Evolutionary conservation across 306 rosid genomes (phyloP).

Genomic region (Rosa lucieae): DNA sequence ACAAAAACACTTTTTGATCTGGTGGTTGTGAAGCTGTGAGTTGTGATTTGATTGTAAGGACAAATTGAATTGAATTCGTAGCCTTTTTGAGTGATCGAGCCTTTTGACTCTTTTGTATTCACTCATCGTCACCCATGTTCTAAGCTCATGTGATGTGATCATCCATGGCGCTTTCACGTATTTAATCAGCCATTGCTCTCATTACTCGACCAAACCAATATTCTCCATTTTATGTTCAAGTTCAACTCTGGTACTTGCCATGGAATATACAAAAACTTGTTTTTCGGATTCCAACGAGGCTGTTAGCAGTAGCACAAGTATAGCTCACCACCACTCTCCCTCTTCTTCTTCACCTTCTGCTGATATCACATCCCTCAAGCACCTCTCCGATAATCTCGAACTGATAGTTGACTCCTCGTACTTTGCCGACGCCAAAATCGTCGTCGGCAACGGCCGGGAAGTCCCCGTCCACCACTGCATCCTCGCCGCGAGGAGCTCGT

Average conservation of each 20-base stretch:
- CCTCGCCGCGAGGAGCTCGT: conserved; percentile 48
- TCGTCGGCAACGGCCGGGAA: conserved; percentile 26
- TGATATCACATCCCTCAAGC: conserved; percentile 26
- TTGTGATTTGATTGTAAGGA: background rate
- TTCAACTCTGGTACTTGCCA: background rate
- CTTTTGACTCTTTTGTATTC: conserved; percentile 1
- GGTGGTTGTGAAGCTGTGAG: background rate
- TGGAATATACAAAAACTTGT: conserved; percentile 22
- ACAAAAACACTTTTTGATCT: background rate
- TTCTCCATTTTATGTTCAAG: background rate
- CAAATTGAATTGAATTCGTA: background rate
- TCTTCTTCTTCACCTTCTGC: conserved; percentile 18
- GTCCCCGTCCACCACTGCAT: conserved; percentile 54
- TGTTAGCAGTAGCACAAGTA: conserved; percentile 34
- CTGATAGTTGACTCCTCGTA: conserved; percentile 26
- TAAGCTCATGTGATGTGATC: background rate
- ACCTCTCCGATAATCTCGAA: conserved; percentile 47
- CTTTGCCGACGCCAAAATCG: conserved; percentile 48
- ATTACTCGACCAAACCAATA: background rate
- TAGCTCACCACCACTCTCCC: conserved; percentile 6
- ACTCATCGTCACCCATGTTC: conserved; percentile 16
- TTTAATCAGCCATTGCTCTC: background rate
- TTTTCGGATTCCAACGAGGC: conserved; percentile 42
- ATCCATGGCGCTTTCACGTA: background rate
- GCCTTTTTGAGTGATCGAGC: background rate